A percentile compares a stretch with the other conserved stretches of the same genome.
These are phyloP conservation scores for Aspergillus taichungensis DNA, from an alignment of 495 filamentous ascomycete genomes.

Conservation along the genomic window DNA sequence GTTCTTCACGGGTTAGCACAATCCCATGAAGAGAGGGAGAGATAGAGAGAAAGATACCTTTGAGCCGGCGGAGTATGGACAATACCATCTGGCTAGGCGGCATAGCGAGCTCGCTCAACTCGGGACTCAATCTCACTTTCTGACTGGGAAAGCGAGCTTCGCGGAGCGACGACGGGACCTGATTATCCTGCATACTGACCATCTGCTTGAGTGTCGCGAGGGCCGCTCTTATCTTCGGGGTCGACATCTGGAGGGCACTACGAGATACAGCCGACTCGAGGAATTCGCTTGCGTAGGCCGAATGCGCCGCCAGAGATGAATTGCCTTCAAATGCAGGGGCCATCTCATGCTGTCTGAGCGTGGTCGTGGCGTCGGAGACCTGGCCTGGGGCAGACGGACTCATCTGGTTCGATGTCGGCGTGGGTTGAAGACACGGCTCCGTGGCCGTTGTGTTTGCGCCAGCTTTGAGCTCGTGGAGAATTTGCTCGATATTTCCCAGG, in stretches of 20 bases:
- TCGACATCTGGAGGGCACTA: constrained; percentile 37
- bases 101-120: constrained; percentile 43
- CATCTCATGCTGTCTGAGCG: constrained; percentile 30
- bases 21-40: not conserved
- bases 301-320: constrained; percentile 53
- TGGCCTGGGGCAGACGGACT: constrained; percentile 15
- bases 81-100: constrained; percentile 46
- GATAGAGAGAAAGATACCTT: constrained; percentile 21
- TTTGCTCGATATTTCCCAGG: constrained; percentile 47
- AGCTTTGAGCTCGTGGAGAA: constrained; percentile 33
- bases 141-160: constrained; percentile 36
- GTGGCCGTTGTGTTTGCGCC: constrained; percentile 2
- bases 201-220: constrained; percentile 50
- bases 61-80: constrained; percentile 39
- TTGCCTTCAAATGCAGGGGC: constrained; percentile 50
- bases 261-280: constrained; percentile 51
- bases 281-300: constrained; percentile 54
- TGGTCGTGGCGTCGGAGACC: constrained; percentile 10
- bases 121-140: constrained; percentile 30
- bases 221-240: constrained; percentile 46
- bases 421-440: constrained; percentile 8
- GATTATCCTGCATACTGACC: constrained; percentile 39
- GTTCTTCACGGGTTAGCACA: constrained; percentile 7
- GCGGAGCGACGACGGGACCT: constrained; percentile 24
- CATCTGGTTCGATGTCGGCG: constrained; percentile 14